Evolutionary conservation across 148 eudicot genomes (phyloP), one percentile per base, ranked within the genome.

Genomic region (Fallopia convolvulus): DNA sequence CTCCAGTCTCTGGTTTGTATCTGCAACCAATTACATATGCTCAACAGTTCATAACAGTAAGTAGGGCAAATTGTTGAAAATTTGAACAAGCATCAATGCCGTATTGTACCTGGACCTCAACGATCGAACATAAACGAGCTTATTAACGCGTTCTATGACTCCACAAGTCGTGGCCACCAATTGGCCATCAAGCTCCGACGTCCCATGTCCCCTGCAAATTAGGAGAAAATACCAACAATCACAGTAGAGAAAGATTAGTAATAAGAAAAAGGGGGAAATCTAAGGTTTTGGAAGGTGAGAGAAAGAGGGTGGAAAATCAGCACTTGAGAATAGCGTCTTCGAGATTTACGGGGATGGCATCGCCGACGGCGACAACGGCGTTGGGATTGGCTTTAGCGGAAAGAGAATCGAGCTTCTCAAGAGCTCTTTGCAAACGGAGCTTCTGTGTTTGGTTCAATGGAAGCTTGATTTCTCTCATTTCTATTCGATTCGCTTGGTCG

Each of bases 1-100:
- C 97, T 49, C 97, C 98, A 72, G 88, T 87, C 78, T 94, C 98
- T 65, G 98, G 98, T 85, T 90, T 94, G 85, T 94, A 94, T 86
- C 98, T 94, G 77, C 44, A 83, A 50, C 14, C 61, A 32, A 60
- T 63, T 30, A 32, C 2, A 12, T 12, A 63, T 30, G 18, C 39
- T 63, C 70, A 63, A 32, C 70, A 10, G 18, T 12, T 44, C 36
- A 72, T 46, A 40, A 50, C 33, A 49, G 49, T 41, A 21, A 14
- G 6, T 11, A 12, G 70, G 30, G 23, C 15, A 63, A 63, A 3
- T 26, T 26, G 40, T 63, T 32, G 39, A 13, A 32, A 63, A 2
- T 13, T 30, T 63, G 39, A 26, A 1, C 6, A 26, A 30, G 0
- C 32, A 53, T 44, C 11, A 8, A 52, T 48, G 4, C 26, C 21